Evolutionary conservation across 169 alveolate species (phyloP).

Genomic region (Amoebophrya sp.): DNA sequence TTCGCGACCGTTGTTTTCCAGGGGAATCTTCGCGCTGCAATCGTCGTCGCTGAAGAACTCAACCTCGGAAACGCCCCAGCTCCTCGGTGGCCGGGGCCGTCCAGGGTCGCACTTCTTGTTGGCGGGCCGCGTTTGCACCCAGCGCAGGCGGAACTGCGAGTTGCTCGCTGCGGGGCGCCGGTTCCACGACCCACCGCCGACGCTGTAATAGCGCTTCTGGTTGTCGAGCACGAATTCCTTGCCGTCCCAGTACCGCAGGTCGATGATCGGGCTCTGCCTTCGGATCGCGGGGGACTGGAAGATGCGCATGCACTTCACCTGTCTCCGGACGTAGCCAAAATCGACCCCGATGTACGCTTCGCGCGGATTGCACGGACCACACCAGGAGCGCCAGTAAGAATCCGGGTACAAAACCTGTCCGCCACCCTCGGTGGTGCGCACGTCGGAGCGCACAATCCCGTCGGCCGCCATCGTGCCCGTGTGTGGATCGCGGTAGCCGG

Average conservation of each 20-base stretch:
- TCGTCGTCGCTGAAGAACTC: slow-evolving; percentile 1
- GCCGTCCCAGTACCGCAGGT: not conserved
- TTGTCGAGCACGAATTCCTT: not conserved
- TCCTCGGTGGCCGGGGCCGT: not conserved
- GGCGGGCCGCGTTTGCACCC: slow-evolving; percentile 4
- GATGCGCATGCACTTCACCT: not conserved
- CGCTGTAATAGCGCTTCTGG: not conserved
- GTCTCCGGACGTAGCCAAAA: not conserved
- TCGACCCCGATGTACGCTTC: not conserved
- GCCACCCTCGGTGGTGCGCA: not conserved
- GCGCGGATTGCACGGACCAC: not conserved
- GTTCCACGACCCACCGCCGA: slow-evolving; percentile 9
- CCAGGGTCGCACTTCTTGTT: not conserved
- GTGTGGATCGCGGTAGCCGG: not conserved
- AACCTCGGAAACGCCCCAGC: not conserved
- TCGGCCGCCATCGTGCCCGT: not conserved
- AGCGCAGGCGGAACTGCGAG: not conserved
- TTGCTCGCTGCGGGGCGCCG: not conserved
- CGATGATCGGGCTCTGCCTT: not conserved
- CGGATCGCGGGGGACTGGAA: not conserved
- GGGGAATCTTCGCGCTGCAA: not conserved
- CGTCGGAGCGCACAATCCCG: not conserved
- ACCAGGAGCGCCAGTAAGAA: not conserved
- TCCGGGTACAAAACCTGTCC: not conserved
- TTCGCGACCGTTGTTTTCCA: slow-evolving; percentile 1